Percentiles rank a stretch among this genome's conserved stretches.
Evolutionary conservation across 805 yeast species (phyloP).

Genomic region (Wickerhamomyces hampshirensis): DNA sequence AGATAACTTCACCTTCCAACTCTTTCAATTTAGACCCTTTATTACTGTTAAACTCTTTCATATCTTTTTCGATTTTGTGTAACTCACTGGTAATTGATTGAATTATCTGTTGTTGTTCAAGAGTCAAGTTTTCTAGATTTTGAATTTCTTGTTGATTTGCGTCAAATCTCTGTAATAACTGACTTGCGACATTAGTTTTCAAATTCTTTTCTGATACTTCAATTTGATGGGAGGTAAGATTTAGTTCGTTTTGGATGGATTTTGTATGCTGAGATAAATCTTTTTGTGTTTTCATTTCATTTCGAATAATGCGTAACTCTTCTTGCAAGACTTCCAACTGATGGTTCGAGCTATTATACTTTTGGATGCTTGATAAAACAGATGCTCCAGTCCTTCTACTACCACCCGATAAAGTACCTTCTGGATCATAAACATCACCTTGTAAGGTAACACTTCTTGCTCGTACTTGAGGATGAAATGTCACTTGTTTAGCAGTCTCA

Average conservation of each 20-base stretch:
- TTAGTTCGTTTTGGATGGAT: slow-evolving; percentile 53
- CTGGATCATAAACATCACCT: slow-evolving; percentile 95
- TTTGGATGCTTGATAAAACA: slow-evolving; percentile 59
- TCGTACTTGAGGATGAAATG: slow-evolving; percentile 77
- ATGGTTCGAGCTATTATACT: slow-evolving; percentile 44
- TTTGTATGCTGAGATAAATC: slow-evolving; percentile 44
- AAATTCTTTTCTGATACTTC: slow-evolving; percentile 50
- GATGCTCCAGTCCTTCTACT: slow-evolving; percentile 60
- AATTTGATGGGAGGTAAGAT: slow-evolving; percentile 54
- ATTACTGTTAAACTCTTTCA: slow-evolving; percentile 72
- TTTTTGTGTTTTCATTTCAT: slow-evolving; percentile 38
- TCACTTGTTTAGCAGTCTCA: slow-evolving; percentile 81
- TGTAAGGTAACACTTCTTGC: slow-evolving; percentile 83
- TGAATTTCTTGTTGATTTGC: slow-evolving; percentile 42
- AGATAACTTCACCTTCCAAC: slow-evolving; percentile 46
- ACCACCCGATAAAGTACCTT: slow-evolving; percentile 96
- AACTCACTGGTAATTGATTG: slow-evolving; percentile 39
- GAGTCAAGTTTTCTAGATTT: slow-evolving; percentile 34
- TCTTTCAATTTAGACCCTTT: slow-evolving; percentile 77
- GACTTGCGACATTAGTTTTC: slow-evolving; percentile 51
- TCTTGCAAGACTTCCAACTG: slow-evolving; percentile 37
- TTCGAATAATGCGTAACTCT: slow-evolving; percentile 36
- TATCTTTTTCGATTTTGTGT: slow-evolving; percentile 59
- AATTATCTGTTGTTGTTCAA: slow-evolving; percentile 29
- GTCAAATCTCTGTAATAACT: slow-evolving; percentile 46